A percentile compares a stretch with the other conserved stretches of the same genome.
Conservation (phyloP, 169 alveolate genomes). For the Cryptosporidium canis region DNA sequence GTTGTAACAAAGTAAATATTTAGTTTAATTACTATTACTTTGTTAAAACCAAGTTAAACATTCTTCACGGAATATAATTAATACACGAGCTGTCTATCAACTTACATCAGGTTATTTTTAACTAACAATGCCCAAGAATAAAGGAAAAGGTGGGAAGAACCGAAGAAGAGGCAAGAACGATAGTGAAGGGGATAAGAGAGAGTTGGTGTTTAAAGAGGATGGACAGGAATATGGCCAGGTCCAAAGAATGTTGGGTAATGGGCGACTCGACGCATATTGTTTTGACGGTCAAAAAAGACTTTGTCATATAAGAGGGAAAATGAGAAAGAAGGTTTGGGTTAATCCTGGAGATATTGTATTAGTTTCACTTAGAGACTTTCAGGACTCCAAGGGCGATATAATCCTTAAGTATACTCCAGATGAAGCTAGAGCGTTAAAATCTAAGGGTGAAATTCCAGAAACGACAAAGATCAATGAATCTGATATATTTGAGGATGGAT, state of each 20-base stretch:
- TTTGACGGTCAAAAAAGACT: constrained; percentile 96
- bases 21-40: neutral
- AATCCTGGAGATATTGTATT: constrained; percentile 95
- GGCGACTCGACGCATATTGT: constrained; percentile 97
- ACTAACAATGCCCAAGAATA: constrained; percentile 87
- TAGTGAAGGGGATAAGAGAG: constrained; percentile 93
- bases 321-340: constrained; percentile 98
- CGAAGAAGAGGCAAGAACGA: constrained; percentile 97
- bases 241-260: constrained; percentile 97
- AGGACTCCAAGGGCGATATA: constrained; percentile 98
- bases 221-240: constrained; percentile 97
- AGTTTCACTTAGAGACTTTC: constrained; percentile 97
- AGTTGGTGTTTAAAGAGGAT: constrained; percentile 94
- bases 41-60: neutral
- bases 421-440: constrained; percentile 95
- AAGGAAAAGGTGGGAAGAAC: constrained; percentile 98
- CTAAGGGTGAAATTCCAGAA: constrained; percentile 97
- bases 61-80: neutral
- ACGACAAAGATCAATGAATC: constrained; percentile 93
- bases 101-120: neutral
- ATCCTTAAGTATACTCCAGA: constrained; percentile 97
- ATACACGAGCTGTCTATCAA: neutral
- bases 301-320: constrained; percentile 96
- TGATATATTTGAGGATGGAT: constrained; percentile 87
- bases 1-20: neutral